Evolutionary conservation across 805 yeast species (phyloP).

Genomic region (Suhomyces sp.): DNA sequence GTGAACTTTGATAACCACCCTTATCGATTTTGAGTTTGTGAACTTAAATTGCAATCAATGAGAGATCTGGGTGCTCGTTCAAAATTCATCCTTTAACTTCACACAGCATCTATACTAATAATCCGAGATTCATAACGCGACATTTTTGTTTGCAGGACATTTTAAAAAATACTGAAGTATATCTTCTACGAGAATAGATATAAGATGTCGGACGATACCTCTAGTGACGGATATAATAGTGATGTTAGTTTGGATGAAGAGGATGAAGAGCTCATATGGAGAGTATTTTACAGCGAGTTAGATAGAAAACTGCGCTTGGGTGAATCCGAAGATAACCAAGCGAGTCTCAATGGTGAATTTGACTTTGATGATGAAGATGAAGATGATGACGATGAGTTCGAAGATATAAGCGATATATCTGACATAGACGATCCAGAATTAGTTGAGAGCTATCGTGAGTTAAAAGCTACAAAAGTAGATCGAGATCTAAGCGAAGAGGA

Average conservation of each 20-base stretch:
- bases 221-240: constrained; percentile 12
- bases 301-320: constrained; percentile 11
- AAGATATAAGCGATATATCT: constrained; percentile 26
- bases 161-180: background rate
- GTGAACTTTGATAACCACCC: background rate
- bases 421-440: constrained; percentile 36
- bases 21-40: background rate
- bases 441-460: constrained; percentile 25
- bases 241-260: constrained; percentile 44
- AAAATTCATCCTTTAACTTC: too few species aligned
- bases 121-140: background rate
- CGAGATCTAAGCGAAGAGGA: constrained; percentile 47
- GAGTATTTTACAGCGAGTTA: constrained; percentile 34
- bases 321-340: background rate
- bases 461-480: constrained; percentile 31
- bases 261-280: constrained; percentile 44
- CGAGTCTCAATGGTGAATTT: background rate
- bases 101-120: background rate
- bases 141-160: background rate
- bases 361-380: constrained; percentile 11
- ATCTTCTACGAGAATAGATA: background rate
- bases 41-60: background rate
- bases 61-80: background rate
- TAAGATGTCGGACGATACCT: background rate
- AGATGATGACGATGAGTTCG: constrained; percentile 23